Base-by-base conservation (phyloP, 768 basidiomycete genomes). In the Hysterangium stoloniferum region DNA sequence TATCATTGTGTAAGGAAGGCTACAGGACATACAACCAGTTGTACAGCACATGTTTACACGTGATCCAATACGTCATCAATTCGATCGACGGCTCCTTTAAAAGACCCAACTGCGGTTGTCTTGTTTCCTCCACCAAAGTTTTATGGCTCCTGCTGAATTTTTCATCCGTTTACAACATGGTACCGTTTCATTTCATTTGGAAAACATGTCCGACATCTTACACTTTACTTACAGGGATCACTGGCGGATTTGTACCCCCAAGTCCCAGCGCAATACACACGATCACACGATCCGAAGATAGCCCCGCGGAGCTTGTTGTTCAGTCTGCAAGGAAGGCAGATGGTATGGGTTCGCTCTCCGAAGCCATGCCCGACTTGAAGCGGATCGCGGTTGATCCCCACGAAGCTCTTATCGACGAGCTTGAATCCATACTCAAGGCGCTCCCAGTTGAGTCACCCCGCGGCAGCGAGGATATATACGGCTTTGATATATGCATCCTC, bases 161-260 rank as follows among this genome's bases (percentile, higher is more conserved):
- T 3, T 11, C 17, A 31, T 51, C 12, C 49, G 40, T 29, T 29
- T 51, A 9, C 49, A 51, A 13, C 37, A 51, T 31, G 49, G 49
- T 42, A 43, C n/a, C n/a, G n/a, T 35, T 6, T 15, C 19, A 9
- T 25, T 29, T n/a, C 48, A 13, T 41, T 15, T 15, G 22, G 2
- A 49, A 36, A 40, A 25, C 45, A 38, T 19, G 20, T 28, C 27
- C 29, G 22, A 9, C 24, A 36, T 36, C 32, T 41, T 27, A 2
- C 22, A 2, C 13, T 29, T n/a, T 29, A 2, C 11, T 29, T 50
- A 6, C 59, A 89, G 87, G 87, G 53, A 89, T 88, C 61, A 64
- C 68, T 11, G 86, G 86, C 27, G 87, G 87, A 35, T 85, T 90
- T 59, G 78, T 77, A 11, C 82, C 84, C 0, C 80, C 87, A 3